Percentiles rank a stretch among this genome's conserved stretches.
Conservation (phyloP, 345 rosid species). For the Clarkia xantiana region DNA sequence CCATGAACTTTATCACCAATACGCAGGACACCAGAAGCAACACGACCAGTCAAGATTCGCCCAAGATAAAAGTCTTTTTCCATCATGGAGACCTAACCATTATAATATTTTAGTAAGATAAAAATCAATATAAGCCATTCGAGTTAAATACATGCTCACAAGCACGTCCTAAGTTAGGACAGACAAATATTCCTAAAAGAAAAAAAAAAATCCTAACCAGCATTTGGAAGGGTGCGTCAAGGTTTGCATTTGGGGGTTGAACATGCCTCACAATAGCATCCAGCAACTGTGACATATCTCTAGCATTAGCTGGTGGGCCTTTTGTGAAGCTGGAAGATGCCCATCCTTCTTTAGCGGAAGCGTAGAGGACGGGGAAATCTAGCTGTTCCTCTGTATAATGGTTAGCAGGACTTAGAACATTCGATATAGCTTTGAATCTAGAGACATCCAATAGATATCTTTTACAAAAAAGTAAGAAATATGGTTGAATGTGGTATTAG, state of each 20-base stretch:
- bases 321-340: slow-evolving; percentile 78
- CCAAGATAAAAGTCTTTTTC: slow-evolving; percentile 86
- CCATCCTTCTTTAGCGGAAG: slow-evolving; percentile 99
- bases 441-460: neutral
- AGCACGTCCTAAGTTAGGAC: neutral
- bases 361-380: slow-evolving; percentile 95
- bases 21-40: slow-evolving; percentile 56
- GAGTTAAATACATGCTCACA: too few relatives aligned
- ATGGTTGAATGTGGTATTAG: too few relatives aligned
- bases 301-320: slow-evolving; percentile 59
- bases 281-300: slow-evolving; percentile 85
- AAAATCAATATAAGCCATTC: too few relatives aligned
- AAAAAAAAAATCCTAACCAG: too few relatives aligned
- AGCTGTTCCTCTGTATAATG: slow-evolving; percentile 72
- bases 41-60: slow-evolving; percentile 83
- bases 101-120: neutral
- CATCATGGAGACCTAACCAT: slow-evolving; percentile 91
- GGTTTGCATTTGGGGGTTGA: slow-evolving; percentile 61
- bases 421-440: neutral
- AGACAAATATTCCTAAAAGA: slow-evolving; percentile 2
- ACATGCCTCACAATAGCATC: slow-evolving; percentile 73
- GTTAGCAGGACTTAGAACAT: slow-evolving; percentile 5
- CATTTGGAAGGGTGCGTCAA: slow-evolving; percentile 87
- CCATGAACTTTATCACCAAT: slow-evolving; percentile 83
- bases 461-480: neutral